phyloP scores from a whole-genome alignment of 768 basidiomycete species.

The Lactarius quietus region DNA sequence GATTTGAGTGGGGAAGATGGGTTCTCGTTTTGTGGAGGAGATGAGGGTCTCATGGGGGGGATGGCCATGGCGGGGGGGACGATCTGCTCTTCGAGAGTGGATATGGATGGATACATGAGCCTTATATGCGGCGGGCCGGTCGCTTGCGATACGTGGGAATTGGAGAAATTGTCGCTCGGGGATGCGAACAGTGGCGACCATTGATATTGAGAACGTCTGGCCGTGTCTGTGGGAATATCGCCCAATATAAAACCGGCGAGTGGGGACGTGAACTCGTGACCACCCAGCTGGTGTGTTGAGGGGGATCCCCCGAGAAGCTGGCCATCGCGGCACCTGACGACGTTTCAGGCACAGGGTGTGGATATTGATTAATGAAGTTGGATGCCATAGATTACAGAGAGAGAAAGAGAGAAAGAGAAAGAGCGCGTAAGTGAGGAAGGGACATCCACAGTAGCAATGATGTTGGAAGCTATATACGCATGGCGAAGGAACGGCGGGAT shows the following conservation, averaged over 20 bases:
- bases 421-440: constrained; percentile 18
- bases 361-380: constrained; percentile 23
- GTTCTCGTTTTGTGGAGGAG: constrained; percentile 20
- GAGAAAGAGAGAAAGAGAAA: constrained; percentile 11
- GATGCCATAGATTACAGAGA: constrained; percentile 18
- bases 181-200: constrained; percentile 16
- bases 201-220: constrained; percentile 21
- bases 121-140: constrained; percentile 25
- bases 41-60: constrained; percentile 18
- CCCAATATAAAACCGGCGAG: constrained; percentile 22
- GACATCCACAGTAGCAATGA: constrained; percentile 19
- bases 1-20: constrained; percentile 2
- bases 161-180: constrained; percentile 14
- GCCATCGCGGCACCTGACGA: constrained; percentile 23
- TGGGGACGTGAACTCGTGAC: constrained; percentile 24
- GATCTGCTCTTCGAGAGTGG: constrained; percentile 17
- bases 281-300: constrained; percentile 16
- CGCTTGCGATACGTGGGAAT: constrained; percentile 19
- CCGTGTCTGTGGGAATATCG: constrained; percentile 20
- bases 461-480: constrained; percentile 26
- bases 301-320: constrained; percentile 25
- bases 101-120: constrained; percentile 21
- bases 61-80: constrained; percentile 18
- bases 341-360: constrained; percentile 18
- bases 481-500: constrained; percentile 25